Conservation (phyloP, 1,139 yeast genomes). For the Williopsis jadinii region DNA sequence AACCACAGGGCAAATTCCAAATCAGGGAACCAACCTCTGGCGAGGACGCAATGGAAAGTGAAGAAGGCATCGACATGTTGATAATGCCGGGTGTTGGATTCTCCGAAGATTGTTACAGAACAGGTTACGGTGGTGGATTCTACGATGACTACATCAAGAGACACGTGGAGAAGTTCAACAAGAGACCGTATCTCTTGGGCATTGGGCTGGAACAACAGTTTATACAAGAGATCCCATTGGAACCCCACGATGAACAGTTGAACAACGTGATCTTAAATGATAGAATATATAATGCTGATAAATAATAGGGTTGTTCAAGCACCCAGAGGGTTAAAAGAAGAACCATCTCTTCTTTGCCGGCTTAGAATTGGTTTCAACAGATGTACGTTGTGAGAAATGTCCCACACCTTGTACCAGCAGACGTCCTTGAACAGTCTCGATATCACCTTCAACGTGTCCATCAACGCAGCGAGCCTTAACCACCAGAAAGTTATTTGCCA, state of each 20-base stretch:
- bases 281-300: too few species aligned
- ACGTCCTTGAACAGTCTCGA: slow-evolving; percentile 33
- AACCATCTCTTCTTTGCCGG: neutral
- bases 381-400: slow-evolving; percentile 16
- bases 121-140: slow-evolving; percentile 93
- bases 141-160: slow-evolving; percentile 72
- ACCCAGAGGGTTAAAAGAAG: neutral
- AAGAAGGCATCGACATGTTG: slow-evolving; percentile 55
- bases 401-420: slow-evolving; percentile 38
- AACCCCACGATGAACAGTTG: slow-evolving; percentile 61
- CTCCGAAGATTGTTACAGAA: slow-evolving; percentile 43
- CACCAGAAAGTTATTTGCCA: slow-evolving; percentile 73
- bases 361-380: too few species aligned
- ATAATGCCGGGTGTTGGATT: slow-evolving; percentile 87
- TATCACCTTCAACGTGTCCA: slow-evolving; percentile 34
- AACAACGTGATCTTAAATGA: slow-evolving; percentile 50
- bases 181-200: slow-evolving; percentile 47
- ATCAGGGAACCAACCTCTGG: slow-evolving; percentile 57
- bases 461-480: slow-evolving; percentile 39
- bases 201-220: slow-evolving; percentile 68
- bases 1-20: slow-evolving; percentile 64
- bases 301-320: neutral
- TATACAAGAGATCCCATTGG: slow-evolving; percentile 53
- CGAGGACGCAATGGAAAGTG: slow-evolving; percentile 17
- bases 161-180: slow-evolving; percentile 25